Percentiles rank a stretch among this genome's conserved stretches.
phyloP scores from a whole-genome alignment of 2,329 filamentous ascomycete genomes.

The Monosporascus sp. region DNA sequence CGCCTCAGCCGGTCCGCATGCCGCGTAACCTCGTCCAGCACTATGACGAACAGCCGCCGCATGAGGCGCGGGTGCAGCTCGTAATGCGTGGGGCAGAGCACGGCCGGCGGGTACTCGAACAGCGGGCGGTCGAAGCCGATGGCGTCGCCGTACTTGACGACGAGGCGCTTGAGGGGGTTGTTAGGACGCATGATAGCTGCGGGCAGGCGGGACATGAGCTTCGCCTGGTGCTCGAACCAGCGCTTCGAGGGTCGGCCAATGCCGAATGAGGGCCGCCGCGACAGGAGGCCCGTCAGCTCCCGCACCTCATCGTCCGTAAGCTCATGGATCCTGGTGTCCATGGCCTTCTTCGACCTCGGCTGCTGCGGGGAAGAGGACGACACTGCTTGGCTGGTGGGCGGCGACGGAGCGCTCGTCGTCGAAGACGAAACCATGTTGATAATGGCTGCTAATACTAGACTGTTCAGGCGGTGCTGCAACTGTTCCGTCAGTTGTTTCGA shows the following conservation, averaged over 20 bases:
- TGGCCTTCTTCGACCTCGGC: slow-evolving; percentile 2
- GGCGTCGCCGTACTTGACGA: slow-evolving; percentile 25
- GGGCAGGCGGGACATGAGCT: slow-evolving; percentile 20
- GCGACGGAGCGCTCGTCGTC: too few species aligned
- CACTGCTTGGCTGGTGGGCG: neutral
- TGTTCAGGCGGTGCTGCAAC: neutral
- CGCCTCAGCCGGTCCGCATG: slow-evolving; percentile 22
- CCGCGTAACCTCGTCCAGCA: slow-evolving; percentile 36
- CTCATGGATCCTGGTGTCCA: slow-evolving; percentile 20
- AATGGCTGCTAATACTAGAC: too few species aligned
- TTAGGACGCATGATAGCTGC: slow-evolving; percentile 20
- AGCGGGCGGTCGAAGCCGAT: slow-evolving; percentile 17
- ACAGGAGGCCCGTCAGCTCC: slow-evolving; percentile 31
- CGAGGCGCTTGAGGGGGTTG: slow-evolving; percentile 26
- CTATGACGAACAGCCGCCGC: slow-evolving; percentile 35
- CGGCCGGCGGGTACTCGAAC: slow-evolving; percentile 22
- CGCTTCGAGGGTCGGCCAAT: slow-evolving; percentile 24
- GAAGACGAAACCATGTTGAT: too few species aligned
- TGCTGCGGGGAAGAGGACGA: neutral
- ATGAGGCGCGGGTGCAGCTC: slow-evolving; percentile 37
- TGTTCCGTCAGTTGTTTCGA: neutral
- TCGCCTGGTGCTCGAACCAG: slow-evolving; percentile 33
- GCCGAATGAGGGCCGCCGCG: slow-evolving; percentile 28
- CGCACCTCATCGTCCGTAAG: slow-evolving; percentile 22
- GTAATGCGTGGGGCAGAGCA: slow-evolving; percentile 36